Evolutionary conservation across 805 yeast genomes (phyloP).

Genomic region (Myxozyma vanderwaltii): DNA sequence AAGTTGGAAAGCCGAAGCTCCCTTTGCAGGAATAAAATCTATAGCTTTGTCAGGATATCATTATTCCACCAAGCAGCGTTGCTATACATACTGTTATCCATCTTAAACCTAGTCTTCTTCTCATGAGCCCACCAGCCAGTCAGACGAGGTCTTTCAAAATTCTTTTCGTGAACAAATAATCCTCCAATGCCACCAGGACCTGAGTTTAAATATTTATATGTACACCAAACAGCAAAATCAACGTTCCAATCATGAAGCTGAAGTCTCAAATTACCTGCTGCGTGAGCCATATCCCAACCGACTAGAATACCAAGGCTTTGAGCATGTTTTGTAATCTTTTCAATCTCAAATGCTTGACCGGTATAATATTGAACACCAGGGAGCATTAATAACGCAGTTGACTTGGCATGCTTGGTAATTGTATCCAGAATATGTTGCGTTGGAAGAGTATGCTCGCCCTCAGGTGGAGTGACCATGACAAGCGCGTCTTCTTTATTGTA

Average conservation of each 20-base stretch:
- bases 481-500: conserved; percentile 56
- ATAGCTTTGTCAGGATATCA: not conserved
- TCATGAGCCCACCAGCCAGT: conserved; percentile 99
- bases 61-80: not conserved
- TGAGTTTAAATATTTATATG: conserved; percentile 84
- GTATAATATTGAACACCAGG: conserved; percentile 92
- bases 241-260: conserved; percentile 83
- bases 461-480: conserved; percentile 64
- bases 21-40: conserved; percentile 59
- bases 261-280: conserved; percentile 82
- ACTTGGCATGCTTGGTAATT: conserved; percentile 59
- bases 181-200: conserved; percentile 97
- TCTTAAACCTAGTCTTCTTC: conserved; percentile 66
- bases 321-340: conserved; percentile 64
- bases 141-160: conserved; percentile 57
- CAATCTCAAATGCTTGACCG: conserved; percentile 82
- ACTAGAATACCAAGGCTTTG: conserved; percentile 54
- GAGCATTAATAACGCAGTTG: conserved; percentile 71
- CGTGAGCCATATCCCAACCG: conserved; percentile 97
- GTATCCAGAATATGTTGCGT: conserved; percentile 63
- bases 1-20: conserved; percentile 86
- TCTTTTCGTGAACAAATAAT: conserved; percentile 67
- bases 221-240: conserved; percentile 94
- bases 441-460: conserved; percentile 56
- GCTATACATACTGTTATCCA: conserved; percentile 47